A percentile compares a stretch with the other conserved stretches of the same genome.
phyloP scores from a whole-genome alignment of 2,329 filamentous ascomycete genomes.

The Nectriaceae sp. region DNA sequence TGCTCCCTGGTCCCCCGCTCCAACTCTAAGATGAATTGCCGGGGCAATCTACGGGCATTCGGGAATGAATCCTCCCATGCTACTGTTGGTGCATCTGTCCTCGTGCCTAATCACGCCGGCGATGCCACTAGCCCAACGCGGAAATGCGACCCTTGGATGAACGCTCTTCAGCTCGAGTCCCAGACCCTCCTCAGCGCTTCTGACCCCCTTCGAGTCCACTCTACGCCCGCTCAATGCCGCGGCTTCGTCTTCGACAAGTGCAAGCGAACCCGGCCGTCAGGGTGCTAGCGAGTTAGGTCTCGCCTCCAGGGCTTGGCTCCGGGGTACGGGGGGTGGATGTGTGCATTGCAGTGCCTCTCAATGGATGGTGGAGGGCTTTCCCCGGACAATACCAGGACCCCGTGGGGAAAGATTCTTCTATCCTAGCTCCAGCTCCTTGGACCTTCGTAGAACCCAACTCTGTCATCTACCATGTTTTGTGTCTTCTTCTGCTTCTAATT shows the following conservation, averaged over 20 bases:
- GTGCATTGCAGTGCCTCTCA: neutral
- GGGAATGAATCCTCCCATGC: neutral
- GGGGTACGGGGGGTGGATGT: neutral
- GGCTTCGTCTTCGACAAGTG: neutral
- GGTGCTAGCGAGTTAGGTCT: neutral
- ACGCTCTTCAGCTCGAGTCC: no score
- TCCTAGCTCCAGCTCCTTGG: constrained; percentile 15
- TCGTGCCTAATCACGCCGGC: neutral
- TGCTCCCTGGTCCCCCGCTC: neutral
- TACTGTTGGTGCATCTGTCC: neutral
- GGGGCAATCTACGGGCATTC: constrained; percentile 2
- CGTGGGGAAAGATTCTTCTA: constrained; percentile 17
- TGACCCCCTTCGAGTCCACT: no score
- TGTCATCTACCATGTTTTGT: neutral
- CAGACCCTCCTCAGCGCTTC: no score
- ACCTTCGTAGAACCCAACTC: constrained; percentile 1
- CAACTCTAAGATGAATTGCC: constrained; percentile 3
- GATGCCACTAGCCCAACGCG: neutral
- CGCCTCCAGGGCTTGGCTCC: neutral
- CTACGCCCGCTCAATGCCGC: neutral
- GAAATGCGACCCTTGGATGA: neutral
- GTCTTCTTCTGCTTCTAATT: constrained; percentile 9
- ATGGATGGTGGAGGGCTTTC: neutral
- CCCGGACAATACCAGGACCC: neutral
- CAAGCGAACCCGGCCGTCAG: neutral